Evolutionary conservation across 805 yeast species (phyloP).

Genomic region (Candida succiphila): DNA sequence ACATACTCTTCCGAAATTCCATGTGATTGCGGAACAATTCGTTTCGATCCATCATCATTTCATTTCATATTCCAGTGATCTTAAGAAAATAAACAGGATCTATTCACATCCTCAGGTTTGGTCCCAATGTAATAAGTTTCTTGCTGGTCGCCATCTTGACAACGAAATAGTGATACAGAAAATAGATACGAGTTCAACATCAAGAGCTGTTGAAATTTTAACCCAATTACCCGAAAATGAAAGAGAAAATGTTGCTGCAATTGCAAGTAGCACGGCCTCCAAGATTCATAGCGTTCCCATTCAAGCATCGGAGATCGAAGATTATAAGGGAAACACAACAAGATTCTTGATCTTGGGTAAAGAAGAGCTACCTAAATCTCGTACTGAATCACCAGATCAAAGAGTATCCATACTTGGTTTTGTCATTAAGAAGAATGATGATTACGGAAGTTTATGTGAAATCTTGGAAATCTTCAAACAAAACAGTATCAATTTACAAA

Average conservation of each 20-base stretch:
- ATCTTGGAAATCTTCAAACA: constrained; percentile 49
- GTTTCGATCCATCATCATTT: constrained; percentile 79
- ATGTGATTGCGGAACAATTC: constrained; percentile 66
- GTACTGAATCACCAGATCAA: constrained; percentile 4
- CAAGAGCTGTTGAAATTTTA: constrained; percentile 72
- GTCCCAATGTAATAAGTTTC: constrained; percentile 75
- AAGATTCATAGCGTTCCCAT: constrained; percentile 48
- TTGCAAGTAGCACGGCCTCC: constrained; percentile 65
- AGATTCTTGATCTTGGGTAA: constrained; percentile 65
- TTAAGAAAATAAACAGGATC: constrained; percentile 40
- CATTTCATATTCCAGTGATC: constrained; percentile 33
- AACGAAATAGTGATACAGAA: constrained; percentile 26
- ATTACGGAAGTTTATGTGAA: constrained; percentile 66
- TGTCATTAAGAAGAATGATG: constrained; percentile 47
- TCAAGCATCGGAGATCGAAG: constrained; percentile 51
- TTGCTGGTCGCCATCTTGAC: constrained; percentile 25
- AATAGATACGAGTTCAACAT: constrained; percentile 71
- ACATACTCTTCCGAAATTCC: constrained; percentile 25
- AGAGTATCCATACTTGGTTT: constrained; percentile 52
- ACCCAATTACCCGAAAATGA: constrained; percentile 21
- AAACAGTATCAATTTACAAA: constrained; percentile 51
- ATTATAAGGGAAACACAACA: constrained; percentile 69
- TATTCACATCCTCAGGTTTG: constrained; percentile 97
- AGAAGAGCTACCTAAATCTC: constrained; percentile 8
- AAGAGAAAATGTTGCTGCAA: constrained; percentile 47